phyloP scores from a whole-genome alignment of 305 asterid genomes.

The Withania somnifera region DNA sequence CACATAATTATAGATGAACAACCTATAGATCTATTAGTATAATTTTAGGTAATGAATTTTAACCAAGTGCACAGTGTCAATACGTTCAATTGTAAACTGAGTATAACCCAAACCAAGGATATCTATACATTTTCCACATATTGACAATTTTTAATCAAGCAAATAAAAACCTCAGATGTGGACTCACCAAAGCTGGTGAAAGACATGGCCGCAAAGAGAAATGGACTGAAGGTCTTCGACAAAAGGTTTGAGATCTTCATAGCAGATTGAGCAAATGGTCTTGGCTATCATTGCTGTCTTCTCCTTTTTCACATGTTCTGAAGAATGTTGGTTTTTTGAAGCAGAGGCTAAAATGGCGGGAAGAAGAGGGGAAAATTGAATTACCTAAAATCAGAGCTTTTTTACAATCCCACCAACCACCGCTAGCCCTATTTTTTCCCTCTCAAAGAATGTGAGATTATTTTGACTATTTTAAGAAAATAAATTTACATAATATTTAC shows the following conservation, averaged over 20 bases:
- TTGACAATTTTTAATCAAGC: background rate
- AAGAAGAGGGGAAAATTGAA: background rate
- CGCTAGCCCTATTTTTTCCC: background rate
- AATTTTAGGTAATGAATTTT: background rate
- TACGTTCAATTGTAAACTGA: background rate
- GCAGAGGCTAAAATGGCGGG: too few relatives aligned
- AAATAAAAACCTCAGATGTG: background rate
- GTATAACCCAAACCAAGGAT: background rate
- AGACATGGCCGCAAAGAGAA: constrained; percentile 86
- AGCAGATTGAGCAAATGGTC: constrained; percentile 91
- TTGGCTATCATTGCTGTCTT: constrained; percentile 31
- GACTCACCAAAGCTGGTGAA: constrained; percentile 86
- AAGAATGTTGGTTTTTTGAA: background rate
- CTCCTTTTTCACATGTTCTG: background rate
- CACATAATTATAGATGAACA: background rate
- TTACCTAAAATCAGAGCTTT: background rate
- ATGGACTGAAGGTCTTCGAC: constrained; percentile 80
- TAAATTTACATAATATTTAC: too few relatives aligned
- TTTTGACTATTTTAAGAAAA: too few relatives aligned
- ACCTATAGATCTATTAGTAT: background rate
- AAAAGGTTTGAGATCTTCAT: constrained; percentile 80
- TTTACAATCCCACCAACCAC: too few relatives aligned
- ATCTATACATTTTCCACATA: background rate
- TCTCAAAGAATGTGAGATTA: background rate
- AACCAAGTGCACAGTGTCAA: background rate